Conservation (phyloP, 2,329 filamentous ascomycete species). For the Pseudonectria foliicola region DNA sequence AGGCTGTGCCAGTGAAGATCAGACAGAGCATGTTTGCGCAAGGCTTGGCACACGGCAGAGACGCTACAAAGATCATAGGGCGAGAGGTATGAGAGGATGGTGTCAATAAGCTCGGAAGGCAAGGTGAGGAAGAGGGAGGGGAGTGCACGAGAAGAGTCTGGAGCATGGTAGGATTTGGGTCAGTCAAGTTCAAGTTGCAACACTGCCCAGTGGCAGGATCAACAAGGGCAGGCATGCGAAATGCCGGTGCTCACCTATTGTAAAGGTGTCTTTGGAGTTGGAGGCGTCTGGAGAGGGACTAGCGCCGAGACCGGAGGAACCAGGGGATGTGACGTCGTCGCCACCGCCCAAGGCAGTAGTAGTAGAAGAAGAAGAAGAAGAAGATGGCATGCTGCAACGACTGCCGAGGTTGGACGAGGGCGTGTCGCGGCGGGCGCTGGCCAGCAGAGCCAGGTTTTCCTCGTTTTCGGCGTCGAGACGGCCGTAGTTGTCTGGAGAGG, state of each 20-base stretch:
- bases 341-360: no score
- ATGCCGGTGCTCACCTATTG: no score
- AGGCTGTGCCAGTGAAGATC: slow-evolving; percentile 67
- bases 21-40: slow-evolving; percentile 53
- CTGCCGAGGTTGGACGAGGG: background rate
- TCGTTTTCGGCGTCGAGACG: slow-evolving; percentile 31
- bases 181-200: no score
- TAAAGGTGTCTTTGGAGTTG: no score
- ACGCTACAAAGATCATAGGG: slow-evolving; percentile 56
- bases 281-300: no score
- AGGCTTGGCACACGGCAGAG: slow-evolving; percentile 52
- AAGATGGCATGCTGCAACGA: background rate
- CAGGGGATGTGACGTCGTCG: no score
- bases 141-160: slow-evolving; percentile 1
- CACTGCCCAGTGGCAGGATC: background rate
- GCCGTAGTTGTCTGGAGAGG: slow-evolving; percentile 23
- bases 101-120: slow-evolving; percentile 67
- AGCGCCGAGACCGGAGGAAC: no score
- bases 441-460: slow-evolving; percentile 24
- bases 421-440: slow-evolving; percentile 19
- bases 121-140: slow-evolving; percentile 43
- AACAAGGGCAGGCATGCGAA: no score
- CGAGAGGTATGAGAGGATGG: slow-evolving; percentile 61
- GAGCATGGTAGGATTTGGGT: background rate
- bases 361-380: no score